These are phyloP conservation scores for Eruca vesicaria DNA, from an alignment of 441 rosid species.

Conservation along the genomic window DNA sequence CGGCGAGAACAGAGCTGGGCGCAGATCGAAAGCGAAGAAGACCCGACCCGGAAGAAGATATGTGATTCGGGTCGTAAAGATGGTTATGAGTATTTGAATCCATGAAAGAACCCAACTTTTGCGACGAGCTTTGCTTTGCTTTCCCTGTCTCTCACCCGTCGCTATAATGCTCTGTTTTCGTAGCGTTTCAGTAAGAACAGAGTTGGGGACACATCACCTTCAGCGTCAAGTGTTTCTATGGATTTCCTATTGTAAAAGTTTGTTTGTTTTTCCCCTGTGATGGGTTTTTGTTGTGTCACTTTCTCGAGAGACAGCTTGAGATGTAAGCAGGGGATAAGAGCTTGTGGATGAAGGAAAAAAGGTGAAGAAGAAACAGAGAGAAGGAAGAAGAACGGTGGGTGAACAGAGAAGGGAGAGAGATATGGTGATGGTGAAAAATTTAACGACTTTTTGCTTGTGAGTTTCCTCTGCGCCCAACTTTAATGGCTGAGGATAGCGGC, in stretches of 20 bases:
- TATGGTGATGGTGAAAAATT: conserved; percentile 26
- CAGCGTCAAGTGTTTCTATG: conserved; percentile 5
- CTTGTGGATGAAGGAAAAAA: conserved; percentile 63
- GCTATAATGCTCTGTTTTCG: conserved; percentile 22
- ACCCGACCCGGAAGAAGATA: conserved; percentile 50
- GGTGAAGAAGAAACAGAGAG: conserved; percentile 8
- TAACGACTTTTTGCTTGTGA: conserved; percentile 32
- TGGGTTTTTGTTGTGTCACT: neutral
- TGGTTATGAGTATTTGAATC: conserved; percentile 55
- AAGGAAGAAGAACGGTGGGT: conserved; percentile 2
- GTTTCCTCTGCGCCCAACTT: conserved; percentile 36
- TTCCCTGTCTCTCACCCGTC: neutral
- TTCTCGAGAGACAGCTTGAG: conserved; percentile 24
- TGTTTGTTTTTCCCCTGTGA: neutral
- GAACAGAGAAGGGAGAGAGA: neutral
- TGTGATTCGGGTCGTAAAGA: conserved; percentile 44
- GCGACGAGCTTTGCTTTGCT: neutral
- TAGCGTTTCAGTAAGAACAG: neutral
- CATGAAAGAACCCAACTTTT: conserved; percentile 36
- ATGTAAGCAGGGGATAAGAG: conserved; percentile 59
- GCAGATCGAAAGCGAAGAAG: conserved; percentile 81
- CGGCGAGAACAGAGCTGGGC: conserved; percentile 57
- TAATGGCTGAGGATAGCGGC: conserved; percentile 39
- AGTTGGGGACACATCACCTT: conserved; percentile 30
- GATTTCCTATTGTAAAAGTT: neutral